Percentiles rank a stretch among this genome's conserved stretches.
phyloP scores from a whole-genome alignment of 768 basidiomycete genomes.

The Punctularia strigosozonata region DNA sequence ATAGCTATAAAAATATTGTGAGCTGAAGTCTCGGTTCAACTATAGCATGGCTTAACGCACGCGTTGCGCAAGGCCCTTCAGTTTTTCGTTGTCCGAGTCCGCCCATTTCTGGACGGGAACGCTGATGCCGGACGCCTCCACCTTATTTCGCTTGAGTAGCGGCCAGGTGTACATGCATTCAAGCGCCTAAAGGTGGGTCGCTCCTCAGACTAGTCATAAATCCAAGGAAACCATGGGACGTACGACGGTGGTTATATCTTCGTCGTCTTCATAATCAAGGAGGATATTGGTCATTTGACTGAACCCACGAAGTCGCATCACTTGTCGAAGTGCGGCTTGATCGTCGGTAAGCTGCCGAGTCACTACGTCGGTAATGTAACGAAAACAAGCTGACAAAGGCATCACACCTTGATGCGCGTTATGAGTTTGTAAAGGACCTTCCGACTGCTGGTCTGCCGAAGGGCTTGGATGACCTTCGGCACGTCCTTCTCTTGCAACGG shows the following conservation, averaged over 20 bases:
- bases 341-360: slow-evolving; percentile 70
- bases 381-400: neutral
- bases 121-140: slow-evolving; percentile 65
- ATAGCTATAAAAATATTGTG: slow-evolving; percentile 33
- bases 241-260: slow-evolving; percentile 62
- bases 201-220: neutral
- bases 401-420: slow-evolving; percentile 67
- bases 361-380: neutral
- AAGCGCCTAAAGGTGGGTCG: slow-evolving; percentile 32
- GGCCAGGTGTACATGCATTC: slow-evolving; percentile 72
- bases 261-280: slow-evolving; percentile 60
- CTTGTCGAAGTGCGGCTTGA: slow-evolving; percentile 59
- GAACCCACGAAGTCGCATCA: slow-evolving; percentile 90
- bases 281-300: slow-evolving; percentile 85
- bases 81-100: slow-evolving; percentile 40
- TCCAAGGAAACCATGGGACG: slow-evolving; percentile 15
- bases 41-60: slow-evolving; percentile 24
- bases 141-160: slow-evolving; percentile 77
- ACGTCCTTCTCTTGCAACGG: slow-evolving; percentile 71
- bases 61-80: slow-evolving; percentile 50
- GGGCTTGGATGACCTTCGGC: slow-evolving; percentile 84
- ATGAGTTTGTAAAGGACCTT: slow-evolving; percentile 77
- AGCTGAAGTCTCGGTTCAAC: neutral
- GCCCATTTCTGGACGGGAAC: slow-evolving; percentile 45
- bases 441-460: slow-evolving; percentile 77